Base-by-base conservation (phyloP, 2,329 filamentous ascomycete species). In the Clarireedia homoeocarpa region DNA sequence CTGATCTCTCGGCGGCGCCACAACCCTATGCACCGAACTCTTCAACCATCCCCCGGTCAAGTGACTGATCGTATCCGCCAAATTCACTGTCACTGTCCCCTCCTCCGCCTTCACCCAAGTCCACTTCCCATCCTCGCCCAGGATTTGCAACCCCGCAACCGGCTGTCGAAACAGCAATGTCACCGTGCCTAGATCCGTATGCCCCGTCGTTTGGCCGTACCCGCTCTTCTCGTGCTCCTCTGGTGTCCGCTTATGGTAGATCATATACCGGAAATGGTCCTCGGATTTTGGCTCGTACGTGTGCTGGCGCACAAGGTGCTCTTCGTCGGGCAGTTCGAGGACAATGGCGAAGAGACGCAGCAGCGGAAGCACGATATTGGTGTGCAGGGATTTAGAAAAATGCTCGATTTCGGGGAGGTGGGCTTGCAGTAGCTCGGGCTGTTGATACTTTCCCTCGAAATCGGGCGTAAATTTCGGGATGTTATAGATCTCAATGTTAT, bases 181-280 rank as follows among this genome's bases (percentile, higher is more conserved):
- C 0, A 82, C 71, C 0, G 76, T 77, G 0, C 79, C 80, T 0
- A 83, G 67, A 58, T 84, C 80, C 0, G 80, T 83, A 61, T 83
- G 80, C 0, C 80, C 79, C 0, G 70, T 70, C 0, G 72, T 71
- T 60, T 77, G 77, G 0, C 79, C 69, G 20, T 70, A 67, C 0
- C 73, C 74, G 1, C 73, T 71, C 40, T 70, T 71, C 30, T 71
- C 72, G 56, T 76, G 76, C 24, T 79, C 74, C n/a, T 77, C 73
- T 0, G 71, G 65, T 0, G 71, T 74, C 38, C 80, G 77, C 0
- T 75, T 74, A 7, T 73, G 72, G 58, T 83, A 83, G 49, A 77
- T 73, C 80, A 84, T 84, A 66, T 83, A 84, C 2, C 83, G 75
- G n/a, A 84, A 72, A 56, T 84, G 81, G 24, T 81, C 79, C 58